Conservation (phyloP, 805 yeast species). For the Candida sonorensis region DNA sequence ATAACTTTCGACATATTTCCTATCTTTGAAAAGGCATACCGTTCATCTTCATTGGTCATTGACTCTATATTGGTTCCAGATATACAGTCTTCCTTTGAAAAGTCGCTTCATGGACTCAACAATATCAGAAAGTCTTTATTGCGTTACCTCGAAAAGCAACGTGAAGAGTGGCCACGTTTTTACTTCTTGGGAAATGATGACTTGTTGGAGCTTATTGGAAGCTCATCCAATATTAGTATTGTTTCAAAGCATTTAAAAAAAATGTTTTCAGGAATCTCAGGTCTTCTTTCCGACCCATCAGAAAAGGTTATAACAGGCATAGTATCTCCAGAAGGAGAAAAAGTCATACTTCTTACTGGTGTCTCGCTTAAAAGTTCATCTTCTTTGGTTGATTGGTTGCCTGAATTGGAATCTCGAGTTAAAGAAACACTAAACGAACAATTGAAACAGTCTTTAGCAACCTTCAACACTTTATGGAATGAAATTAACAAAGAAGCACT, state of each 20-base stretch:
- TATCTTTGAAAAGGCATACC: slow-evolving; percentile 41
- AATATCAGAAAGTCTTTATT: slow-evolving; percentile 60
- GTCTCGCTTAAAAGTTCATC: slow-evolving; percentile 37
- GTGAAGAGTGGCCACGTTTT: slow-evolving; percentile 72
- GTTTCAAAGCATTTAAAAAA: slow-evolving; percentile 58
- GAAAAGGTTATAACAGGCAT: slow-evolving; percentile 31
- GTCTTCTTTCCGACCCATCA: slow-evolving; percentile 30
- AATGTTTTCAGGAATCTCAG: slow-evolving; percentile 61
- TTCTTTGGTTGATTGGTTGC: slow-evolving; percentile 56
- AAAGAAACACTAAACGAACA: slow-evolving; percentile 38
- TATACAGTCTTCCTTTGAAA: slow-evolving; percentile 38
- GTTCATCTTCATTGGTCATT: slow-evolving; percentile 44
- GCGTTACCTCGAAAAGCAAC: slow-evolving; percentile 74
- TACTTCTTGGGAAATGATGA: slow-evolving; percentile 91
- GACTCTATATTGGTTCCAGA: slow-evolving; percentile 50
- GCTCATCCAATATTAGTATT: slow-evolving; percentile 36
- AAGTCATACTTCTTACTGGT: slow-evolving; percentile 33
- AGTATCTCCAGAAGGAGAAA: slow-evolving; percentile 62
- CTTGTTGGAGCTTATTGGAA: slow-evolving; percentile 73
- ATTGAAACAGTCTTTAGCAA: slow-evolving; percentile 28
- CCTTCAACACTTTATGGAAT: too few relatives aligned
- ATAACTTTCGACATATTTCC: slow-evolving; percentile 55
- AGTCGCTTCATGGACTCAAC: slow-evolving; percentile 46
- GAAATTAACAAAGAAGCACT: too few relatives aligned
- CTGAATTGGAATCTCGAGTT: slow-evolving; percentile 47